Evolutionary conservation across 2,329 filamentous ascomycete species (phyloP), one percentile per base, ranked within the genome.

Genomic region (Cladosporium sp.): DNA sequence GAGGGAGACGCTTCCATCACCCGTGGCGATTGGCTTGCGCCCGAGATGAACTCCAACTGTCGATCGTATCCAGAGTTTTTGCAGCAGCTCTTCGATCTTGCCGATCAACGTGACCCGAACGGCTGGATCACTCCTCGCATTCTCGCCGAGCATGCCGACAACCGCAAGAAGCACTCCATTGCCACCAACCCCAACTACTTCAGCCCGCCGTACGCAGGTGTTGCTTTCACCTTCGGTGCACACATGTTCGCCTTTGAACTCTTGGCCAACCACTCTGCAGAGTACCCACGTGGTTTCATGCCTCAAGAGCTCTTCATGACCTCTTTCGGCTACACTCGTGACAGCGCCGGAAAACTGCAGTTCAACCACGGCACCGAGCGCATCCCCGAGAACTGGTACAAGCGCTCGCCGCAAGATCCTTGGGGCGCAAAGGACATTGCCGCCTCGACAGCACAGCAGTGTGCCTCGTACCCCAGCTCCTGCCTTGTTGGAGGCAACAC

Each of bases 181-280:
- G 70, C 70, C 65, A 72, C 67, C 62, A 72, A 72, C 61, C 70
- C 70, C 36, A 72, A 72, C 66, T 72, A 72, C 56, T 72, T 69
- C 67, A 65, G 65, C 14, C 70, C 70, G 10, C 63, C 69, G 18
- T 72, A 72, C 57, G 69, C 70, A 14, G 70, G 70, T 58, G 67
- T 72, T 23, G 70, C 70, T 13, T 72, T 72, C 70, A 72, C 70
- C 56, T 72, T 72, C 61, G 70, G 70, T 30, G 70, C 70, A 5
- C 70, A 72, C 67, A 72, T 72, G 70, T 72, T 72, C 60, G 69
- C 70, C 23, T 70, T 65, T 28, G 65, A 69, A 36, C 64, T 72
- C 13, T 51, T 72, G 5, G 68, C 70, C 54, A 72, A 72, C 64
- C 71, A 72, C 70, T 71, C 70, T 25, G 68, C 70, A 10, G 68